Evolutionary conservation across 2,329 filamentous ascomycete genomes (phyloP).

Genomic region (Raffaelea deltoideospora): DNA sequence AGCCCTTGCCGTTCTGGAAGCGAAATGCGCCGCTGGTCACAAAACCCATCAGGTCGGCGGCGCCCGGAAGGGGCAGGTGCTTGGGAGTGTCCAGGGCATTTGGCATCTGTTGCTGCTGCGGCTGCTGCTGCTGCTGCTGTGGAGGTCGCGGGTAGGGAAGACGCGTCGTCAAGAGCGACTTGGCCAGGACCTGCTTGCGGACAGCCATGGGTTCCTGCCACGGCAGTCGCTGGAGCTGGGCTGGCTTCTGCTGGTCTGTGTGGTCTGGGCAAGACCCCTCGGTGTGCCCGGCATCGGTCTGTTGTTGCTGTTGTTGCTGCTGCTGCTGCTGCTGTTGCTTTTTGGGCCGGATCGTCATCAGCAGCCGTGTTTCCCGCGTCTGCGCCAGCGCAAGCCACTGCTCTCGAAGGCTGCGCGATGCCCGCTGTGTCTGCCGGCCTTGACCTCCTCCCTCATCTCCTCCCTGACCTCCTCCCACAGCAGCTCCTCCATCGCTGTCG

Average conservation of each 20-base stretch:
- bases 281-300: no score
- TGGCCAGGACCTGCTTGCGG: slow-evolving; percentile 29
- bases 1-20: slow-evolving; percentile 58
- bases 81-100: slow-evolving; percentile 12
- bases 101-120: no score
- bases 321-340: slow-evolving; percentile 4
- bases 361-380: no score
- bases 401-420: slow-evolving; percentile 37
- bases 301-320: no score
- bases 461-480: no score
- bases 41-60: slow-evolving; percentile 72
- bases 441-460: no score
- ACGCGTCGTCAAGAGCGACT: slow-evolving; percentile 28
- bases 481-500: slow-evolving; percentile 16
- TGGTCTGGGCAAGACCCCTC: no score
- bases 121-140: slow-evolving; percentile 18
- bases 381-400: slow-evolving; percentile 51
- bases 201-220: slow-evolving; percentile 16
- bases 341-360: neutral
- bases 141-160: slow-evolving; percentile 20
- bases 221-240: no score
- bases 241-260: no score
- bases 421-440: no score
- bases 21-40: slow-evolving; percentile 78
- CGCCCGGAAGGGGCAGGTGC: slow-evolving; percentile 56